A percentile compares a stretch with the other conserved stretches of the same genome.
Conservation (phyloP, 2,329 filamentous ascomycete species). For the Diaporthe citri region DNA sequence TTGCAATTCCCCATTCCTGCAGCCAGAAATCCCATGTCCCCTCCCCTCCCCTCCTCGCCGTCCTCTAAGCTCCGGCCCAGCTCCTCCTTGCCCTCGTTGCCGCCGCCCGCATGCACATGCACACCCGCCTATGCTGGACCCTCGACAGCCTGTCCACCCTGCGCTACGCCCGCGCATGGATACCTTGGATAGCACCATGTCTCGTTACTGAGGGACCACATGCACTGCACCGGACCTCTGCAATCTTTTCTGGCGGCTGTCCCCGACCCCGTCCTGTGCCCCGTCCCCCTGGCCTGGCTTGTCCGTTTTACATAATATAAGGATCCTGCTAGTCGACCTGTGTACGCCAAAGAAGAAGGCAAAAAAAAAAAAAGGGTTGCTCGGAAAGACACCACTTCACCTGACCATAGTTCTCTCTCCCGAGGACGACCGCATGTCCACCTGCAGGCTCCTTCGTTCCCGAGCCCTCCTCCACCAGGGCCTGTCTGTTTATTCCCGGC, state of each 20-base stretch:
- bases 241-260: constrained; percentile 22
- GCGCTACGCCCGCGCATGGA: constrained; percentile 21
- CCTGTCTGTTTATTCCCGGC: constrained; percentile 20
- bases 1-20: constrained; percentile 39
- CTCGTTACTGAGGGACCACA: constrained; percentile 21
- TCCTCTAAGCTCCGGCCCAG: constrained; percentile 8
- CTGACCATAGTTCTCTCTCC: constrained; percentile 13
- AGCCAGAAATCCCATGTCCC: constrained; percentile 40
- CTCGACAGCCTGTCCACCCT: not conserved
- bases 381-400: not conserved
- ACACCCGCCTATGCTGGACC: not conserved
- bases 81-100: not conserved
- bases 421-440: constrained; percentile 16
- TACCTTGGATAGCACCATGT: constrained; percentile 29
- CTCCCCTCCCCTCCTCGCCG: not conserved
- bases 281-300: constrained; percentile 9
- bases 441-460: constrained; percentile 20
- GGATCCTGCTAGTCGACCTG: constrained; percentile 1
- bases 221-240: not conserved
- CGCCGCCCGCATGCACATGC: constrained; percentile 4
- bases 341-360: constrained; percentile 5
- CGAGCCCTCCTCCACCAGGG: not conserved
- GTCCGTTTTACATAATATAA: constrained; percentile 31
- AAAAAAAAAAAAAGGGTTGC: constrained; percentile 7
- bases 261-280: constrained; percentile 10